phyloP scores from a whole-genome alignment of 495 filamentous ascomycete species.

The Mytilinidion resinicola region DNA sequence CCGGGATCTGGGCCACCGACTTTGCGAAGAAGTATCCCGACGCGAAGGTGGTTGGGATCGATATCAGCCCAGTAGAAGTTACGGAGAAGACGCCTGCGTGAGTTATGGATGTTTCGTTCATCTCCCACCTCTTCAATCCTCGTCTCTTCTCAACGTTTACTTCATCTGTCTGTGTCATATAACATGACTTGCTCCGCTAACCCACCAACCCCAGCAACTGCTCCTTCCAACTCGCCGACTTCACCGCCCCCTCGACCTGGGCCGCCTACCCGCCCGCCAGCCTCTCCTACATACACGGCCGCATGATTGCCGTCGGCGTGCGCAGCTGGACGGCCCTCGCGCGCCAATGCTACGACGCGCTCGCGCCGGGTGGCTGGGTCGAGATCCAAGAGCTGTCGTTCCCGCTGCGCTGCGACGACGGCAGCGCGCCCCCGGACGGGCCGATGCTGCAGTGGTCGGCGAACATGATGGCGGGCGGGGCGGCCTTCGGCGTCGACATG shows the following conservation, averaged over 20 bases:
- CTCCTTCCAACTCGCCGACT: too few species aligned
- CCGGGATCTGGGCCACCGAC: conserved; percentile 34
- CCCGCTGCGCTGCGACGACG: conserved; percentile 19
- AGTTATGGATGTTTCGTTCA: too few species aligned
- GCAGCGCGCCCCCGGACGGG: neutral
- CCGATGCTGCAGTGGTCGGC: neutral
- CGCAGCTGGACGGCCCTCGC: neutral
- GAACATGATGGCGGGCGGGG: neutral
- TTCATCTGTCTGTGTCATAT: too few species aligned
- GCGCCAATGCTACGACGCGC: neutral
- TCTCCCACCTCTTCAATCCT: too few species aligned
- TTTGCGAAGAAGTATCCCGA: conserved; percentile 46
- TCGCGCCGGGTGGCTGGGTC: conserved; percentile 2
- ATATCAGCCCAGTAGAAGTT: conserved; percentile 56
- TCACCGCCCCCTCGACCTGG: too few species aligned
- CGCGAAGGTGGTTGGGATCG: conserved; percentile 53
- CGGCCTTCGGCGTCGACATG: neutral
- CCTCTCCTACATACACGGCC: neutral
- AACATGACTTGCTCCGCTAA: too few species aligned
- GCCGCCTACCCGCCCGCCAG: too few species aligned
- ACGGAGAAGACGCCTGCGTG: too few species aligned
- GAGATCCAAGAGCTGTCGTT: neutral
- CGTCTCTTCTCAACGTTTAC: too few species aligned
- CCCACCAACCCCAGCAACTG: too few species aligned
- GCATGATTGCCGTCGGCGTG: neutral